Evolutionary conservation across 495 filamentous ascomycete species (phyloP).

Genomic region (Oidiodendron maius): DNA sequence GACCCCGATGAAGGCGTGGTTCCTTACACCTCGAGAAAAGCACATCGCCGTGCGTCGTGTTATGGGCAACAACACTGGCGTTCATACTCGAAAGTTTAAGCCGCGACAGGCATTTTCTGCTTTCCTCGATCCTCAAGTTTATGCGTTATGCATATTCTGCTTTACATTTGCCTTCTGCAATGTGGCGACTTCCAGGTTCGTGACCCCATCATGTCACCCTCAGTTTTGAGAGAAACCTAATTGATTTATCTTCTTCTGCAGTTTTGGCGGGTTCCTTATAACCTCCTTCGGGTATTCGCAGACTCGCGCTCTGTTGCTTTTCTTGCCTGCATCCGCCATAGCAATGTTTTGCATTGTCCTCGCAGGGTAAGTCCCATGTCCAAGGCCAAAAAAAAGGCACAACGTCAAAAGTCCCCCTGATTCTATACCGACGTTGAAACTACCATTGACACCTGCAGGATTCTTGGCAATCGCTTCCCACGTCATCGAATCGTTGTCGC

Average conservation of each 20-base stretch:
- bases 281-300: background rate
- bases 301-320: background rate
- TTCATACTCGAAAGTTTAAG: constrained; percentile 52
- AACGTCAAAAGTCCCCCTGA: background rate
- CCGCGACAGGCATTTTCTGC: constrained; percentile 37
- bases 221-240: background rate
- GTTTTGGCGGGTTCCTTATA: constrained; percentile 1
- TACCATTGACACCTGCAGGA: background rate
- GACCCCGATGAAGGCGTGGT: constrained; percentile 34
- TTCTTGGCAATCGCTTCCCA: background rate
- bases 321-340: background rate
- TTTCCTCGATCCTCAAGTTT: constrained; percentile 54
- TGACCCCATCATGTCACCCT: background rate
- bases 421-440: background rate
- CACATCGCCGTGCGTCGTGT: constrained; percentile 52
- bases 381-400: too few relatives aligned
- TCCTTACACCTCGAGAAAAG: constrained; percentile 48
- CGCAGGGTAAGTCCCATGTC: too few relatives aligned
- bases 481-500: constrained; percentile 1
- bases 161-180: background rate
- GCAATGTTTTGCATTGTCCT: too few relatives aligned
- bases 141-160: constrained; percentile 23
- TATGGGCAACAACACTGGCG: constrained; percentile 54
- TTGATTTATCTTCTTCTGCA: background rate
- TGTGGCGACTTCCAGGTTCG: background rate